phyloP scores from a whole-genome alignment of 495 filamentous ascomycete species.

The Daldinia decipiens region DNA sequence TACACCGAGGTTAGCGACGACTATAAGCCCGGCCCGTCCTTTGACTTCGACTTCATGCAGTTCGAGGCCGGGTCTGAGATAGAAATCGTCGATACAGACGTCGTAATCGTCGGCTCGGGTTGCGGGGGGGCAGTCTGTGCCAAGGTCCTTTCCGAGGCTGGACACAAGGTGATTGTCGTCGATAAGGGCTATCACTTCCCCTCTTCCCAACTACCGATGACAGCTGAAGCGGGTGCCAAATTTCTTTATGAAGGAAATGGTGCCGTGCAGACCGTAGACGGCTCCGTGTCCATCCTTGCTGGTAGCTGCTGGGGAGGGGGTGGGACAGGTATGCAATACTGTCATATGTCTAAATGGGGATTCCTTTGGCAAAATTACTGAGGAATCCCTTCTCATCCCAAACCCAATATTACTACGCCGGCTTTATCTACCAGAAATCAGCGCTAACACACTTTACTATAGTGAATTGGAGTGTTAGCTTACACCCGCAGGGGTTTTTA shows the following conservation, averaged over 20 bases:
- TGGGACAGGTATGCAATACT: constrained; percentile 60
- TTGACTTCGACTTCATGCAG: constrained; percentile 63
- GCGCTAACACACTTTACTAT: not conserved
- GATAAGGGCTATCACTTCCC: constrained; percentile 84
- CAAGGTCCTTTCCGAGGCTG: constrained; percentile 80
- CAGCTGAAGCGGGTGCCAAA: constrained; percentile 60
- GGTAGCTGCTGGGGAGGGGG: constrained; percentile 87
- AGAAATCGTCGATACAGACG: constrained; percentile 76
- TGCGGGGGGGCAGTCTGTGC: constrained; percentile 88
- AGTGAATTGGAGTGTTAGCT: constrained; percentile 86
- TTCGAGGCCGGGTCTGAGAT: constrained; percentile 47
- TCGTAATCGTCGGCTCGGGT: constrained; percentile 86
- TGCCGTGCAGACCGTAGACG: constrained; percentile 68
- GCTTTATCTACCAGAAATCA: not conserved
- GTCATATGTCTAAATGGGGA: not conserved
- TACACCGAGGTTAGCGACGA: constrained; percentile 70
- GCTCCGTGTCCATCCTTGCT: constrained; percentile 67
- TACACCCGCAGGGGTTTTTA: constrained; percentile 84
- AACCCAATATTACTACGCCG: not conserved
- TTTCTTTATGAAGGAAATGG: constrained; percentile 74
- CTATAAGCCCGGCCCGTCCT: constrained; percentile 65
- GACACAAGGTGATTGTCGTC: constrained; percentile 79
- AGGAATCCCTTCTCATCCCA: not conserved
- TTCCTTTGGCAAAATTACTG: not conserved
- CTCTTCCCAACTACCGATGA: constrained; percentile 78